A percentile compares a stretch with the other conserved stretches of the same genome.
These are phyloP conservation scores for Suillus variegatus DNA, from an alignment of 768 basidiomycete species.

Conservation along the genomic window DNA sequence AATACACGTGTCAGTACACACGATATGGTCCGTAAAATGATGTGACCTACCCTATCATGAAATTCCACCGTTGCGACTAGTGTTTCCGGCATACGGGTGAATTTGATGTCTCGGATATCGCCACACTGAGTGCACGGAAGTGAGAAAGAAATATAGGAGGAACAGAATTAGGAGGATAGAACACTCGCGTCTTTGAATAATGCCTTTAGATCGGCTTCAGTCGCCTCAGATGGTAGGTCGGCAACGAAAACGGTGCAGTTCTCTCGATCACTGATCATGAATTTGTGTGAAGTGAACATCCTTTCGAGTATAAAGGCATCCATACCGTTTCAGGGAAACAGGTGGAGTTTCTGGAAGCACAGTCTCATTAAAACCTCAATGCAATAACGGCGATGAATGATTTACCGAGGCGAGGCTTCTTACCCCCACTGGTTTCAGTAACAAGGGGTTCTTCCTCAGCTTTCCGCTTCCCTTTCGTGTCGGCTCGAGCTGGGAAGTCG, in stretches of 20 bases:
- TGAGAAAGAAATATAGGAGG: neutral
- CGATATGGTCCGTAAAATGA: neutral
- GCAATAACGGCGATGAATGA: slow-evolving; percentile 2
- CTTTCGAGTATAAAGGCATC: neutral
- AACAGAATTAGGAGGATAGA: neutral
- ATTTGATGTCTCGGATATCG: slow-evolving; percentile 77
- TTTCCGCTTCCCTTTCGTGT: slow-evolving; percentile 58
- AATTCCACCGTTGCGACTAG: slow-evolving; percentile 92
- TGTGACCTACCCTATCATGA: slow-evolving; percentile 45
- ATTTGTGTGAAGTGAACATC: neutral
- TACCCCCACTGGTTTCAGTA: slow-evolving; percentile 47
- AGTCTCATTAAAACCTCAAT: neutral
- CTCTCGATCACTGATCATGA: slow-evolving; percentile 79
- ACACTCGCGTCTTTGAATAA: slow-evolving; percentile 85
- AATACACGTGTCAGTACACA: slow-evolving; percentile 2
- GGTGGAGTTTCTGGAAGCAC: slow-evolving; percentile 42
- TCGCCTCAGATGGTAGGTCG: slow-evolving; percentile 56
- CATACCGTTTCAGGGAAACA: slow-evolving; percentile 60
- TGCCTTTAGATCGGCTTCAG: slow-evolving; percentile 63
- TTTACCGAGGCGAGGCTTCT: slow-evolving; percentile 66
- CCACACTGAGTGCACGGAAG: slow-evolving; percentile 68
- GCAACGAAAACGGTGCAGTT: slow-evolving; percentile 90
- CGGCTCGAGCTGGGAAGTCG: slow-evolving; percentile 34
- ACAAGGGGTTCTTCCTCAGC: slow-evolving; percentile 49
- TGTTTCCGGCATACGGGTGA: slow-evolving; percentile 58